These are phyloP conservation scores for Paracorniculantispora psalliotae DNA, from an alignment of 2,329 filamentous ascomycete species.

Conservation along the genomic window DNA sequence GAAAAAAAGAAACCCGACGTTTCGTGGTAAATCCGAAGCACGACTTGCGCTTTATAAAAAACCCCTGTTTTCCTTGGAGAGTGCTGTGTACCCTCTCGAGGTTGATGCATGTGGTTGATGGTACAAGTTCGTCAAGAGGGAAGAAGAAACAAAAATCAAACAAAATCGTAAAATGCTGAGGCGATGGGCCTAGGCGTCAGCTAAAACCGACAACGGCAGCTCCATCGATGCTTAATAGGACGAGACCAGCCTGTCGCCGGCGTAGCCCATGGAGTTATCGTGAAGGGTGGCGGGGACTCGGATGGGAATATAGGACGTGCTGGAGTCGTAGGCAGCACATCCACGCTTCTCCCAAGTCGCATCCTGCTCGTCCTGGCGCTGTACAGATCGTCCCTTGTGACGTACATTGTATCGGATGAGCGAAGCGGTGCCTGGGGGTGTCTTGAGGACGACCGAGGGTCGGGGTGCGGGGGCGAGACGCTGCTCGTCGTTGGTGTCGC, in stretches of 20 bases:
- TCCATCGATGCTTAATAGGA: background rate
- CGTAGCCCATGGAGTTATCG: constrained; percentile 1
- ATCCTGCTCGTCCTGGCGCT: constrained; percentile 21
- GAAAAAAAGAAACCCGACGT: background rate
- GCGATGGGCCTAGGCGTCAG: background rate
- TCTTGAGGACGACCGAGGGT: constrained; percentile 37
- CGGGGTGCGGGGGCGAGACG: constrained; percentile 54
- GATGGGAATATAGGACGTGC: constrained; percentile 31
- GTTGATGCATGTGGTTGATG: constrained; percentile 2
- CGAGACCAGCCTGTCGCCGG: constrained; percentile 6
- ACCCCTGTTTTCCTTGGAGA: constrained; percentile 8
- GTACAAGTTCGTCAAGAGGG: constrained; percentile 3
- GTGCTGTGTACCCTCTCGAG: constrained; percentile 11
- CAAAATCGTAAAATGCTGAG: background rate
- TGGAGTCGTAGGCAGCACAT: constrained; percentile 31
- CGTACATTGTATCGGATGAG: constrained; percentile 44
- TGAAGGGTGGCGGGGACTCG: constrained; percentile 15
- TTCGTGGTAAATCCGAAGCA: constrained; percentile 8
- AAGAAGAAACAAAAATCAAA: background rate
- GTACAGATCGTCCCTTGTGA: constrained; percentile 30
- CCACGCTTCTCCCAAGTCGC: constrained; percentile 27
- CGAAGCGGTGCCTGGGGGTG: constrained; percentile 40
- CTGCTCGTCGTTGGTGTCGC: constrained; percentile 74
- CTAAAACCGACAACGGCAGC: background rate
- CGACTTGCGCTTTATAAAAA: constrained; percentile 5